Evolutionary conservation across 2,329 filamentous ascomycete genomes (phyloP), one percentile per base, ranked within the genome.

Genomic region (Chaetomiaceae sp.): DNA sequence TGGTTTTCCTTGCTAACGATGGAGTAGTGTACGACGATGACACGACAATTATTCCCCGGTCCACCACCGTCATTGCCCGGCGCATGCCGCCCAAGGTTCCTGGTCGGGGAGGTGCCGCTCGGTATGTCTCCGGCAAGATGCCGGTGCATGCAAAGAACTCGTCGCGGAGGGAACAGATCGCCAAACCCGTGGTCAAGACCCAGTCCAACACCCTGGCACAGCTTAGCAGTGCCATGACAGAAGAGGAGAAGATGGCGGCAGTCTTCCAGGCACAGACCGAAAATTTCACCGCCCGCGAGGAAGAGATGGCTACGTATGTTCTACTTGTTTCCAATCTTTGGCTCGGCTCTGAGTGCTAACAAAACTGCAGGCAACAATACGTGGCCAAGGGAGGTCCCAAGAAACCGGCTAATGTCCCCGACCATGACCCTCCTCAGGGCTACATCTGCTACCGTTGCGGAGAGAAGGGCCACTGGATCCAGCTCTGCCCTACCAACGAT

Each of bases 381-480:
- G 77, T 85, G 4, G 76, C 77, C 64, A 81, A 83, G 60, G 70
- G 76, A 19, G 79, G 79, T 12, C 65, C 70, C 42, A 93, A 93
- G 64, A 78, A 83, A 58, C 78, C 81, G 4, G 76, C 79, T 51
- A 87, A 88, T 58, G 87, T 95, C 23, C 93, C 93, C 4, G 91
- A 95, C 61, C 91, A 96, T 64, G 89, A 93, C 40, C 91, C 93
- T 2, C 93, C 93, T 1, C 86, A 87, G 47, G 91, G 91, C 47
- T 99, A 99, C 68, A 86, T 96, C 55, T 99, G 93, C 72, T 96
- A 96, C 67, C 86, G 93, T 44, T 99, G 93, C 70, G 87, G 90
- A 55, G 87, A 96, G 68, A 96, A 96, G 72, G 93, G 91, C n/a
- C 93, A 99, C 68, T 99, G 92, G 92, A 99, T 99, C 56, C 92